phyloP scores from a whole-genome alignment of 2,329 filamentous ascomycete genomes.

The Pseudogymnoascus sp. region DNA sequence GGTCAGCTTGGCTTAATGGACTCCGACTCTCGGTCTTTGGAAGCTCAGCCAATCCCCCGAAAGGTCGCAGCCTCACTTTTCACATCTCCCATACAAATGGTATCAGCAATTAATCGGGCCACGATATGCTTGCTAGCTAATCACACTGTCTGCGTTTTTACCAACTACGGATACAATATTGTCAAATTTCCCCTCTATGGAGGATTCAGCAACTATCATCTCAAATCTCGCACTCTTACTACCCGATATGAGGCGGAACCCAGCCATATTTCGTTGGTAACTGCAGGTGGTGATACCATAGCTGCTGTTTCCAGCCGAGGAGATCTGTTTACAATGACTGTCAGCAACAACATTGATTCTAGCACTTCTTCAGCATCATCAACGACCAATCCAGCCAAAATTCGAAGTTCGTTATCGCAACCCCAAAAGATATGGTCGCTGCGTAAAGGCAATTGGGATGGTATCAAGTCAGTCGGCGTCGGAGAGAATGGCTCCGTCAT shows the following conservation, averaged over 20 bases:
- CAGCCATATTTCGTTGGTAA: constrained; percentile 66
- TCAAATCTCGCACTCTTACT: constrained; percentile 56
- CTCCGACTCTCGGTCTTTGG: constrained; percentile 84
- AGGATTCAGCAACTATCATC: constrained; percentile 60
- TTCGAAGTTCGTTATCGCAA: constrained; percentile 61
- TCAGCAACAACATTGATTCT: constrained; percentile 59
- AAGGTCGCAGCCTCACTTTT: constrained; percentile 84
- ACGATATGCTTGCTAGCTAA: constrained; percentile 80
- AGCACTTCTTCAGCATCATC: constrained; percentile 52
- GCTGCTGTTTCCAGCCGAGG: constrained; percentile 77
- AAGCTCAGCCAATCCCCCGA: constrained; percentile 71
- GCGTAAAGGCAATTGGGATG: constrained; percentile 57
- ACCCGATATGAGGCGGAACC: constrained; percentile 55
- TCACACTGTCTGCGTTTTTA: constrained; percentile 86
- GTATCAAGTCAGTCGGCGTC: constrained; percentile 77
- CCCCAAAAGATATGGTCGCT: constrained; percentile 84
- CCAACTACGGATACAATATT: constrained; percentile 91
- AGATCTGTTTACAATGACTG: constrained; percentile 77
- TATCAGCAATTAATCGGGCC: constrained; percentile 83
- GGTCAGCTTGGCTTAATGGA: constrained; percentile 92
- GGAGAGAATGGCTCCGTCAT: constrained; percentile 93
- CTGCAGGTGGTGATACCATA: constrained; percentile 83
- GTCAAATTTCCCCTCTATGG: constrained; percentile 71
- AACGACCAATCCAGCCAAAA: constrained; percentile 88
- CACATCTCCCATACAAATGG: constrained; percentile 61